A percentile compares a stretch with the other conserved stretches of the same genome.
Evolutionary conservation across 2,329 filamentous ascomycete species (phyloP).

Genomic region (Pseudocercospora pini-densiflorae): DNA sequence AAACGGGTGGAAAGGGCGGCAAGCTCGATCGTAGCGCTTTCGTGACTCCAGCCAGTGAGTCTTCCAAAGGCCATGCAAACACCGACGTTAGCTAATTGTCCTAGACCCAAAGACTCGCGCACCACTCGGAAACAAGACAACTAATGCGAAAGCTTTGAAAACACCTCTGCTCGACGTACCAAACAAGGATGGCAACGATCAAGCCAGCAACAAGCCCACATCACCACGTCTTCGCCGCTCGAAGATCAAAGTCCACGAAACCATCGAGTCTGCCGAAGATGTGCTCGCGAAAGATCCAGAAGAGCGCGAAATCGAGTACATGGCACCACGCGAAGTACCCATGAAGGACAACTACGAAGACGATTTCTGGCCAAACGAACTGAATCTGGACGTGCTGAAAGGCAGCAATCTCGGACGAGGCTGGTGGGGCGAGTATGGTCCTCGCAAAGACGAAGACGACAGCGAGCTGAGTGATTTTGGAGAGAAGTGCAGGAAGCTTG

Average conservation of each 20-base stretch:
- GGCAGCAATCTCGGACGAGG: conserved; percentile 59
- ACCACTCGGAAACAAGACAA: conserved; percentile 91
- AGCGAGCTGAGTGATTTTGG: conserved; percentile 68
- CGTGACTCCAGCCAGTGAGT: conserved; percentile 77
- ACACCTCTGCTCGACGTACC: conserved; percentile 63
- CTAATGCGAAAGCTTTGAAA: conserved; percentile 82
- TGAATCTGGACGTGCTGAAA: conserved; percentile 47
- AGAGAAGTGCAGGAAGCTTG: conserved; percentile 48
- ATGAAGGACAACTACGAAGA: conserved; percentile 41
- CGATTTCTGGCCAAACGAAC: conserved; percentile 34
- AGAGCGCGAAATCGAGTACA: conserved; percentile 85
- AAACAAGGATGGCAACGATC: conserved; percentile 39
- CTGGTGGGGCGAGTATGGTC: conserved; percentile 54
- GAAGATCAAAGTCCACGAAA: conserved; percentile 66
- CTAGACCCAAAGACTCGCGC: conserved; percentile 72
- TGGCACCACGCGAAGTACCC: conserved; percentile 70
- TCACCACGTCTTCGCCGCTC: conserved; percentile 60
- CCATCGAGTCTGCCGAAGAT: conserved; percentile 34
- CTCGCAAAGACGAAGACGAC: conserved; percentile 59
- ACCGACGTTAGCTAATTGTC: conserved; percentile 10
- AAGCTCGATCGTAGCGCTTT: conserved; percentile 70
- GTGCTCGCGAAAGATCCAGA: conserved; percentile 40
- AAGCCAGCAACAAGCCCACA: conserved; percentile 55
- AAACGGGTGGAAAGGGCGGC: conserved; percentile 60
- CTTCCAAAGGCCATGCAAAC: conserved; percentile 1